Evolutionary conservation across 768 basidiomycete genomes (phyloP).

Genomic region (Mycena crocata): DNA sequence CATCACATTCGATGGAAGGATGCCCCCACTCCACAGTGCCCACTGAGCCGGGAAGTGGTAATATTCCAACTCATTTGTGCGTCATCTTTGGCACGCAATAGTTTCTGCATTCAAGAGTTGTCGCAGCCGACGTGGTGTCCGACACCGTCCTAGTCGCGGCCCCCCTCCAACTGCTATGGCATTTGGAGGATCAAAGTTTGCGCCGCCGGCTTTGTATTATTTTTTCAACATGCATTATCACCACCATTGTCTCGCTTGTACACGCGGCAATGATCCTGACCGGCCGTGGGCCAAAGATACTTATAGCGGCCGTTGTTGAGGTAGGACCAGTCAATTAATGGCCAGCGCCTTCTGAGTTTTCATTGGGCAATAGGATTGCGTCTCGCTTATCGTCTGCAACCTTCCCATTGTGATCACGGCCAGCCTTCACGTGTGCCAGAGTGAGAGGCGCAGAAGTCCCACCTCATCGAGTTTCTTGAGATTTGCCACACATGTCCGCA

Average conservation of each 20-base stretch:
- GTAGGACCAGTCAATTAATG: background rate
- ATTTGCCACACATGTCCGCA: background rate
- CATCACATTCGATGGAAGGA: conserved; percentile 22
- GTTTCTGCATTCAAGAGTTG: background rate
- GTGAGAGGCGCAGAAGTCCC: background rate
- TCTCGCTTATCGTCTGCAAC: conserved; percentile 31
- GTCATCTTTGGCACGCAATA: conserved; percentile 9
- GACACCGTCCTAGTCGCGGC: conserved; percentile 16
- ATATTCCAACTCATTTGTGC: conserved; percentile 28
- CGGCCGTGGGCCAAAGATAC: conserved; percentile 39
- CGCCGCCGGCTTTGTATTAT: conserved; percentile 22
- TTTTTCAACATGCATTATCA: conserved; percentile 30
- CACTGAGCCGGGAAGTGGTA: conserved; percentile 18
- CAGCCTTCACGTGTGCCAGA: background rate
- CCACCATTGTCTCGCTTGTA: conserved; percentile 39
- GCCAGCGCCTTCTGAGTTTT: background rate
- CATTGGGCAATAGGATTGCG: conserved; percentile 11
- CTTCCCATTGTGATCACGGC: conserved; percentile 37
- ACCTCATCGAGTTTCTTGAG: conserved; percentile 5
- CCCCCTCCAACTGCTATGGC: conserved; percentile 15
- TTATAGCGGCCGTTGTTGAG: conserved; percentile 46
- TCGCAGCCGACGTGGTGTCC: conserved; percentile 4
- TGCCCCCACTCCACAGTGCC: conserved; percentile 22
- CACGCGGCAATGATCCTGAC: conserved; percentile 42
- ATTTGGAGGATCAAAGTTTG: conserved; percentile 13